These are phyloP conservation scores for Eucalyptus erythrocorys DNA, from an alignment of 345 rosid species.

Conservation along the genomic window DNA sequence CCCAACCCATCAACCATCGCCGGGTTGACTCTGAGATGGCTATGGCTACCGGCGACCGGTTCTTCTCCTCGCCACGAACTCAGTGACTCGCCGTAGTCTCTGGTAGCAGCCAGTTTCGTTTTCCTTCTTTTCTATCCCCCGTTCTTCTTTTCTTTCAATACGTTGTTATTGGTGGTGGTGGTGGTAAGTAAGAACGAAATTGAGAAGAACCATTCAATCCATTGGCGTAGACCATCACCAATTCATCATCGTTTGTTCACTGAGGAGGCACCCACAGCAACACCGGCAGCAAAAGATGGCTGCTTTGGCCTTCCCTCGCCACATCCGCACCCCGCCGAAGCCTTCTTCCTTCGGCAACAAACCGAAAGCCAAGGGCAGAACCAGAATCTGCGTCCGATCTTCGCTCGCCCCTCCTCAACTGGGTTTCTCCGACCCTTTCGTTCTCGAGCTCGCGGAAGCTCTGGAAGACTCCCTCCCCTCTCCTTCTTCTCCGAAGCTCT, in stretches of 20 bases:
- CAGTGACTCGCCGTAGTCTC: background rate
- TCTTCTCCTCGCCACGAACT: background rate
- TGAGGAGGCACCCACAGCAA: background rate
- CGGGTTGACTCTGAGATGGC: background rate
- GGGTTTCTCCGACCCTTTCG: conserved; percentile 80
- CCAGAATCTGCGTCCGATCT: conserved; percentile 18
- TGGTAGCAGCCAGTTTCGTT: background rate
- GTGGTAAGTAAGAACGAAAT: background rate
- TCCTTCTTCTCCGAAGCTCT: conserved; percentile 11
- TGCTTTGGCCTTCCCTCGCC: conserved; percentile 21
- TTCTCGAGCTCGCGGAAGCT: conserved; percentile 73
- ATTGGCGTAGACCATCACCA: background rate
- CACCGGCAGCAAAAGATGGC: conserved; percentile 21
- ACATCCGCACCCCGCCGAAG: background rate
- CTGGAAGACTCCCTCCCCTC: conserved; percentile 74
- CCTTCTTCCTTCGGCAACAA: background rate
- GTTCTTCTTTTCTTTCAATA: background rate
- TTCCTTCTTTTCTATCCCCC: background rate
- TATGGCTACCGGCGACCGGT: background rate
- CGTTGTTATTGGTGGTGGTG: background rate
- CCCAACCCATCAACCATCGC: background rate
- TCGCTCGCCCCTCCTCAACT: conserved; percentile 16
- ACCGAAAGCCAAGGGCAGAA: conserved; percentile 9
- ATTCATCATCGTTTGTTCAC: background rate
- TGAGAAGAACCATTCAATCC: background rate